phyloP scores from a whole-genome alignment of 306 rosid genomes.

The Comarum palustre region DNA sequence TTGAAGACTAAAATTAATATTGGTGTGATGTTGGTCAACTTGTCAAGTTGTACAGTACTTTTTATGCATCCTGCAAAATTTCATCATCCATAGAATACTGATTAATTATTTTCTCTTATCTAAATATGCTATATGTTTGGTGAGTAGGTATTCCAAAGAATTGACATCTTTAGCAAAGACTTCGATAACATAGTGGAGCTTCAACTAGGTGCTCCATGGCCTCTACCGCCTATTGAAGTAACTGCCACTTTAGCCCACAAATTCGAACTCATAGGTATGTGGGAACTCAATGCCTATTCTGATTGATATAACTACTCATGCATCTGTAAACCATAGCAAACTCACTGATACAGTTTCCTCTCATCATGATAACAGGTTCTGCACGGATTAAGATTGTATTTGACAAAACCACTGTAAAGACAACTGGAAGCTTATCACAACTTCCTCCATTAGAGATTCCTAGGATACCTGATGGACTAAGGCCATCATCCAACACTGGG shows the following conservation, averaged over 20 bases:
- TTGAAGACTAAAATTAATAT: neutral
- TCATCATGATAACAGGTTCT: constrained; percentile 45
- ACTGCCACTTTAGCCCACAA: constrained; percentile 95
- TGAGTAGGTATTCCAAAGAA: constrained; percentile 83
- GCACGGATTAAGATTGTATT: constrained; percentile 67
- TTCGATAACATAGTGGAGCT: constrained; percentile 88
- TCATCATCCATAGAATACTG: neutral
- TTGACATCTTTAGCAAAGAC: constrained; percentile 73
- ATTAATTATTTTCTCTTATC: neutral
- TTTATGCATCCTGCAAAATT: neutral
- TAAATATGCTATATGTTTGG: constrained; percentile 10
- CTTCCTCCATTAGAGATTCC: constrained; percentile 84
- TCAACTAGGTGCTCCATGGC: constrained; percentile 90
- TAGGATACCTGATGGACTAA: constrained; percentile 66
- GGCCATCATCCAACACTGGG: constrained; percentile 69
- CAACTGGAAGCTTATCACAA: constrained; percentile 76
- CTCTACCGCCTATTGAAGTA: constrained; percentile 61
- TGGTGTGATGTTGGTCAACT: neutral
- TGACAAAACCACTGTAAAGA: constrained; percentile 77
- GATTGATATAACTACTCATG: neutral
- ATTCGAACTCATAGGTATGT: constrained; percentile 75
- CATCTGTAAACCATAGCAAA: neutral
- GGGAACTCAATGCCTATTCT: neutral
- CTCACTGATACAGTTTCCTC: constrained; percentile 1
- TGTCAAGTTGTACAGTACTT: neutral